Percentiles rank a stretch among this genome's conserved stretches.
These are phyloP conservation scores for Cymbidium sinense DNA, from an alignment of 106 monocot genomes.

Conservation along the genomic window DNA sequence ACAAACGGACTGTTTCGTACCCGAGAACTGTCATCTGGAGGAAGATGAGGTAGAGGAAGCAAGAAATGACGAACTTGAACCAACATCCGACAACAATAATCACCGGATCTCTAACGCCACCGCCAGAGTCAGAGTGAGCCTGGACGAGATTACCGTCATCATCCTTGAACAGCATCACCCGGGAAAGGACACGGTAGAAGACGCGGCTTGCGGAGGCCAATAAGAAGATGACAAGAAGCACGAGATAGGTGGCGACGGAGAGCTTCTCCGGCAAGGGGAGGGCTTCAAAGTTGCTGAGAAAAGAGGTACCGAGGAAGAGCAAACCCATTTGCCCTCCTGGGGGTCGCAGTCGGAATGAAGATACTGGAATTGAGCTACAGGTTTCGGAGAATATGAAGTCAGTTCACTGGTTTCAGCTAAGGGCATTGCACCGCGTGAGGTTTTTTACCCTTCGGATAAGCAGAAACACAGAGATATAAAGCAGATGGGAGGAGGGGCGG, in stretches of 20 bases:
- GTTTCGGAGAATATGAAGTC: background rate
- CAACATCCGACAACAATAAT: slow-evolving; percentile 13
- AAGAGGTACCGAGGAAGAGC: background rate
- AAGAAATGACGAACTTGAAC: slow-evolving; percentile 29
- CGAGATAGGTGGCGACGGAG: slow-evolving; percentile 18
- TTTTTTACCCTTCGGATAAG: background rate
- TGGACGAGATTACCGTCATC: background rate
- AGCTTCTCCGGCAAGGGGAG: slow-evolving; percentile 31
- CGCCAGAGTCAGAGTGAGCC: background rate
- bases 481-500: too few species aligned
- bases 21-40: slow-evolving; percentile 34
- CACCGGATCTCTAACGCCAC: slow-evolving; percentile 5
- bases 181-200: slow-evolving; percentile 15
- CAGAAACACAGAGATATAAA: background rate
- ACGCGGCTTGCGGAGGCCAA: slow-evolving; percentile 12
- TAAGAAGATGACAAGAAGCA: slow-evolving; percentile 23
- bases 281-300: slow-evolving; percentile 14
- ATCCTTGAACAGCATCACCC: slow-evolving; percentile 17
- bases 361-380: slow-evolving; percentile 2
- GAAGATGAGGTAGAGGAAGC: slow-evolving; percentile 37
- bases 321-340: slow-evolving; percentile 23
- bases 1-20: slow-evolving; percentile 28
- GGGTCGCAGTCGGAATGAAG: background rate
- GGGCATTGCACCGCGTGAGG: slow-evolving; percentile 34
- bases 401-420: slow-evolving; percentile 2